Evolutionary conservation across 176 grass and related monocot species (phyloP), one percentile per base, ranked within the genome.

Genomic region (Avena insularis): DNA sequence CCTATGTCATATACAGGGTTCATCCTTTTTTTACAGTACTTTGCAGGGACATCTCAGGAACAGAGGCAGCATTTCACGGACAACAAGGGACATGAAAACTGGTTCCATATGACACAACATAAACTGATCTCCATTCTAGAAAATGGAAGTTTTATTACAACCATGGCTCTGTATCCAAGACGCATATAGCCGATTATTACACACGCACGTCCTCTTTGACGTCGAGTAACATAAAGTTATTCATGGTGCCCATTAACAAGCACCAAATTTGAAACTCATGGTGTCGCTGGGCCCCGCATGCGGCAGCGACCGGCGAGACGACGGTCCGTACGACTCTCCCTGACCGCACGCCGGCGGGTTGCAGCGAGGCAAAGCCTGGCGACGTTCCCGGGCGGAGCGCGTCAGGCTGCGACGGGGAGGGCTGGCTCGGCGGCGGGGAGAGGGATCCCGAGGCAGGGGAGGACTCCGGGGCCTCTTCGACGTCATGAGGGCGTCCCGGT

Each of bases 161-260:
- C 6, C 12, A 2, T 0, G 29, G 29, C 13, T 35, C 13, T 67
- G 12, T 23, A 65, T 65, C 12, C 13, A 15, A 6, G 64, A 67
- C 35, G 64, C 64, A 40, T 35, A 67, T 67, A 67, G 64, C 64
- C 64, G 33, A 35, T 67, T 66, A 66, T 66, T 66, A 31, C 23
- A 15, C 1, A 2, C 31, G 31, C 2, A 33, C 63, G 63, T 33
- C 27, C 12, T 66, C 27, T 66, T 66, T 2, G 64, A 67, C 27
- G 29, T 67, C 6, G 14, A 3, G 14, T 31, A 35, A 67, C 64
- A 35, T 17, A 65, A 65, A 67, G 33, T 65, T 47, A 47, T 47
- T 67, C 35, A 33, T 67, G 29, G 12, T 67, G 13, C 64, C 6
- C 0, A 67, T 8, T 16, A 67, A 67, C 29, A 35, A 66, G 64